Conservation (phyloP, 116 monocot species). For the Phalaenopsis hybrid region DNA sequence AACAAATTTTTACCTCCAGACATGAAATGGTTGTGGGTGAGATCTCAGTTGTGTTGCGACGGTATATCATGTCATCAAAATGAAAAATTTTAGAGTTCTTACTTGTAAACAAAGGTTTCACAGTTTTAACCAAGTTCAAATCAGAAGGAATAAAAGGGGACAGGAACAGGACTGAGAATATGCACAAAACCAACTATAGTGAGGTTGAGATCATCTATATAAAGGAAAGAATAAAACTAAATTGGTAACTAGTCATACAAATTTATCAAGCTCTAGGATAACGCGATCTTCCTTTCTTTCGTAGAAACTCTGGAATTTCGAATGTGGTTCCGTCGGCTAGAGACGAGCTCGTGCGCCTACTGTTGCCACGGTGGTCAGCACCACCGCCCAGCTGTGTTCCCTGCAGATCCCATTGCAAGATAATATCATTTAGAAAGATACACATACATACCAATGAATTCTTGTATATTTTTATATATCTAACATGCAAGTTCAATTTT, state of each 20-base stretch:
- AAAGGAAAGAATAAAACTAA: background rate
- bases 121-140: background rate
- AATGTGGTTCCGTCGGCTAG: constrained; percentile 41
- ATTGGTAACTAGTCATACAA: background rate
- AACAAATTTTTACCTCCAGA: too few relatives aligned
- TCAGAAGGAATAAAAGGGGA: background rate
- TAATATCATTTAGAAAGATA: background rate
- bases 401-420: constrained; percentile 1
- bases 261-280: constrained; percentile 38
- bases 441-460: too few relatives aligned
- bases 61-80: background rate
- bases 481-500: too few relatives aligned
- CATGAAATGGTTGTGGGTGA: too few relatives aligned
- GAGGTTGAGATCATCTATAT: background rate
- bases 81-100: background rate
- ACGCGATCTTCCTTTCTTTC: constrained; percentile 66
- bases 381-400: background rate
- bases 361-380: constrained; percentile 30
- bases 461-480: too few relatives aligned
- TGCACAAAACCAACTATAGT: background rate
- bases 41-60: too few relatives aligned
- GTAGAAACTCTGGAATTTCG: constrained; percentile 76
- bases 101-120: too few relatives aligned
- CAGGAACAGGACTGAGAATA: background rate
- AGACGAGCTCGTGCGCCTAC: constrained; percentile 26